Conservation (phyloP, 2,329 filamentous ascomycete genomes). For the Diaporthe citrichinensis region DNA sequence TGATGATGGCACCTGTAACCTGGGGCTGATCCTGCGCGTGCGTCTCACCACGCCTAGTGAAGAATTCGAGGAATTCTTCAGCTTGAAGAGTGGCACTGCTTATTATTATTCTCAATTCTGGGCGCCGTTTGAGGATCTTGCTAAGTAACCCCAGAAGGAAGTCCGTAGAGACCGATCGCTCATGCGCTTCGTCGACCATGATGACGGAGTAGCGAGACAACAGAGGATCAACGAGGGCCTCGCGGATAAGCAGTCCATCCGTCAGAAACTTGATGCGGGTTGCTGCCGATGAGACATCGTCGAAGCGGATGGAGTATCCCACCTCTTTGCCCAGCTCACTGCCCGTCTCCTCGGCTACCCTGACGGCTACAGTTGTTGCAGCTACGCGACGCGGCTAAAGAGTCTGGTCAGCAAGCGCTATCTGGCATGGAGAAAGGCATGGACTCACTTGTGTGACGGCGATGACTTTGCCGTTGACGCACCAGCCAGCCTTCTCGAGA, state of each 20-base stretch:
- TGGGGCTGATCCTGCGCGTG: conserved; percentile 48
- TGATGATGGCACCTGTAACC: conserved; percentile 75
- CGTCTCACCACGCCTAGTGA: conserved; percentile 63
- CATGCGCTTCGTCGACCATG: conserved; percentile 98
- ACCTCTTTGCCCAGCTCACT: conserved; percentile 91
- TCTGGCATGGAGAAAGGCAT: background rate
- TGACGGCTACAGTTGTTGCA: conserved; percentile 87
- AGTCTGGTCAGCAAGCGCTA: conserved; percentile 34
- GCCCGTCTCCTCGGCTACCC: conserved; percentile 90
- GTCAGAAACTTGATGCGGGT: conserved; percentile 97
- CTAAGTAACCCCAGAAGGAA: conserved; percentile 90
- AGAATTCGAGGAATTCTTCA: conserved; percentile 87
- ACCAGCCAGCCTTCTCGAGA: conserved; percentile 91
- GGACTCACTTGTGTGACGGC: conserved; percentile 87
- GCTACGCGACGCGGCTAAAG: conserved; percentile 87
- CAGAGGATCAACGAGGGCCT: conserved; percentile 93
- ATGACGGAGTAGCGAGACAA: conserved; percentile 93
- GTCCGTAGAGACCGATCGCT: conserved; percentile 92
- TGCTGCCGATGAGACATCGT: conserved; percentile 87
- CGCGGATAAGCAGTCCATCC: conserved; percentile 90
- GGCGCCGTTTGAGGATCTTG: conserved; percentile 85
- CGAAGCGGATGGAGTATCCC: conserved; percentile 92
- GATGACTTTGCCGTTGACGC: conserved; percentile 83
- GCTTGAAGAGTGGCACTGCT: conserved; percentile 96
- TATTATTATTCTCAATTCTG: conserved; percentile 88